These are phyloP conservation scores for Pulveroboletus sp. DNA, from an alignment of 768 basidiomycete genomes.

Conservation along the genomic window DNA sequence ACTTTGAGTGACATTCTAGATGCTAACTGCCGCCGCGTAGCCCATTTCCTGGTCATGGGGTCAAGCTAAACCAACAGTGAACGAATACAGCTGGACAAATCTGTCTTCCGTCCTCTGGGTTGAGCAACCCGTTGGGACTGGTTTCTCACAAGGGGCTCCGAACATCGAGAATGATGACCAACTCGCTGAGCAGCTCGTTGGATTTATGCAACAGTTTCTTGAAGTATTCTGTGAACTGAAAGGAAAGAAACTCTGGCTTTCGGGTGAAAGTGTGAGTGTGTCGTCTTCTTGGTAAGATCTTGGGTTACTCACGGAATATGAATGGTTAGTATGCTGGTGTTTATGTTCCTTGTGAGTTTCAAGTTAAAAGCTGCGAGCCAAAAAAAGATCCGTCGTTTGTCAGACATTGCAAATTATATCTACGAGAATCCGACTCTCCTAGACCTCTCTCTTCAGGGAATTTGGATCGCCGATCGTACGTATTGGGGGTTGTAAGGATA, in stretches of 20 bases:
- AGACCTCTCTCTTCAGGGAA: too few species aligned
- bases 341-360: slow-evolving; percentile 55
- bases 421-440: too few species aligned
- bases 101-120: slow-evolving; percentile 72
- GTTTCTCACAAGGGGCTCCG: slow-evolving; percentile 69
- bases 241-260: too few species aligned
- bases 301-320: neutral
- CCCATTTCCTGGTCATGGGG: slow-evolving; percentile 67
- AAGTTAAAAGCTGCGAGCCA: neutral
- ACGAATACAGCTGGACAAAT: too few species aligned
- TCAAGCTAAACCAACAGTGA: slow-evolving; percentile 61
- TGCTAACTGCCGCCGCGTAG: slow-evolving; percentile 31
- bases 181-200: too few species aligned
- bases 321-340: slow-evolving; percentile 62
- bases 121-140: slow-evolving; percentile 80
- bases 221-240: too few species aligned
- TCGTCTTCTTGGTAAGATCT: neutral
- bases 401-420: too few species aligned
- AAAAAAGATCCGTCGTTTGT: neutral
- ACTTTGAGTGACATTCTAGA: slow-evolving; percentile 18
- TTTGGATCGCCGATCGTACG: slow-evolving; percentile 74
- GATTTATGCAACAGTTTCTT: too few species aligned
- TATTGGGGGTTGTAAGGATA: neutral
- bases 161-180: slow-evolving; percentile 61
- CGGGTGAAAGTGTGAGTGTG: slow-evolving; percentile 69